These are phyloP conservation scores for Fusarium transvaalense DNA, from an alignment of 2,329 filamentous ascomycete genomes.

Conservation along the genomic window DNA sequence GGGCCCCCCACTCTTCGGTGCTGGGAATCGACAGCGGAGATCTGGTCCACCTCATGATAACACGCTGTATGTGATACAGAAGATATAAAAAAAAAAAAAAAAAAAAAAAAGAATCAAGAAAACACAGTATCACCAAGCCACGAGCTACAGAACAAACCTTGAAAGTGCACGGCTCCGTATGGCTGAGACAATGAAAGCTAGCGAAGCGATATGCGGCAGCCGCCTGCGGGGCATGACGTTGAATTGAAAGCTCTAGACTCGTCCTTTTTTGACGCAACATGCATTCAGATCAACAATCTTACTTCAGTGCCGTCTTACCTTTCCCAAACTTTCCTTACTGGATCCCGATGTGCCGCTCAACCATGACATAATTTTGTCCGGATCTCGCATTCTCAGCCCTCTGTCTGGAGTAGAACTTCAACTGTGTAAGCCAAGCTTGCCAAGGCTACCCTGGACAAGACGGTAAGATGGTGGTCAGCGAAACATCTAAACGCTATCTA, in stretches of 20 bases:
- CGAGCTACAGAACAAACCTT: slow-evolving; percentile 14
- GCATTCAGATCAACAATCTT: neutral
- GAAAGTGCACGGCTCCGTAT: slow-evolving; percentile 11
- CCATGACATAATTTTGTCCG: neutral
- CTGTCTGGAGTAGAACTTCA: neutral
- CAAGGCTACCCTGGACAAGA: slow-evolving; percentile 19
- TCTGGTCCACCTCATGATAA: slow-evolving; percentile 62
- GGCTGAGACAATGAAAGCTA: slow-evolving; percentile 3
- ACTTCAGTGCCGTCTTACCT: slow-evolving; percentile 2
- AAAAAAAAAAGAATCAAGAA: neutral
- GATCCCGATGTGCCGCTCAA: neutral
- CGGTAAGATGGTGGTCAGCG: slow-evolving; percentile 17
- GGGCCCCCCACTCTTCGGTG: slow-evolving; percentile 75
- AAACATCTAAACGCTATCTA: slow-evolving; percentile 30
- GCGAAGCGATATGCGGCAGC: slow-evolving; percentile 11
- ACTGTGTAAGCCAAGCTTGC: neutral
- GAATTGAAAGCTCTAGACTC: slow-evolving; percentile 35
- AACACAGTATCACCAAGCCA: neutral
- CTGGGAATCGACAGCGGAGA: slow-evolving; percentile 74
- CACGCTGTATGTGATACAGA: slow-evolving; percentile 63
- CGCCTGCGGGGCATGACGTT: slow-evolving; percentile 48
- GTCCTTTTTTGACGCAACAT: slow-evolving; percentile 1
- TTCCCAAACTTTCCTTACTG: neutral
- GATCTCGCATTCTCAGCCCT: neutral
- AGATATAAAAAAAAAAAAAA: slow-evolving; percentile 61